Conservation (phyloP, 345 rosid genomes). For the Gossypium herbaceum region DNA sequence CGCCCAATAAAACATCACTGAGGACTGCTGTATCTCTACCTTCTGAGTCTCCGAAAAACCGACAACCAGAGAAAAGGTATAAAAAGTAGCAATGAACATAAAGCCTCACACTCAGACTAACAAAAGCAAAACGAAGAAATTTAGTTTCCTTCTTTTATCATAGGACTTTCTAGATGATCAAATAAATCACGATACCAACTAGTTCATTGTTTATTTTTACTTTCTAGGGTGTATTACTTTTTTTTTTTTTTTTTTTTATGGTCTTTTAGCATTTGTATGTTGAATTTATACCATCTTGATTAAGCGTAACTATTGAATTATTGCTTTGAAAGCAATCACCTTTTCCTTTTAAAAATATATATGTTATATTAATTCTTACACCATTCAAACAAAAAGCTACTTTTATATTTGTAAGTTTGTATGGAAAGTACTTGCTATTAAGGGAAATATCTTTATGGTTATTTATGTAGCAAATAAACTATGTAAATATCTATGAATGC, state of each 20-base stretch:
- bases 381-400: background rate
- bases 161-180: background rate
- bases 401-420: background rate
- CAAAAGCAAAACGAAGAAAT: background rate
- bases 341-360: background rate
- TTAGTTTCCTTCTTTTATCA: background rate
- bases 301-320: background rate
- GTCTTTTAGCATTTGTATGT: slow-evolving; percentile 5
- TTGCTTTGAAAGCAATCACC: background rate
- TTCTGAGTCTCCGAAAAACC: slow-evolving; percentile 62
- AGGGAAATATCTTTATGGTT: background rate
- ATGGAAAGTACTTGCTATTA: background rate
- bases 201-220: background rate
- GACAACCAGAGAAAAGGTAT: slow-evolving; percentile 60
- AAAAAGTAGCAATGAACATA: background rate
- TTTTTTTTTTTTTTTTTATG: background rate
- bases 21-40: slow-evolving; percentile 60
- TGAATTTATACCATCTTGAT: background rate
- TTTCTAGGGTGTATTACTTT: background rate
- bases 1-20: slow-evolving; percentile 52
- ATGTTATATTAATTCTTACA: background rate
- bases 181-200: background rate
- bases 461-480: background rate
- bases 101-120: background rate
- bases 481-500: slow-evolving; percentile 24